phyloP scores from a whole-genome alignment of 75 land plant genomes.

The Sequoia sempervirens region DNA sequence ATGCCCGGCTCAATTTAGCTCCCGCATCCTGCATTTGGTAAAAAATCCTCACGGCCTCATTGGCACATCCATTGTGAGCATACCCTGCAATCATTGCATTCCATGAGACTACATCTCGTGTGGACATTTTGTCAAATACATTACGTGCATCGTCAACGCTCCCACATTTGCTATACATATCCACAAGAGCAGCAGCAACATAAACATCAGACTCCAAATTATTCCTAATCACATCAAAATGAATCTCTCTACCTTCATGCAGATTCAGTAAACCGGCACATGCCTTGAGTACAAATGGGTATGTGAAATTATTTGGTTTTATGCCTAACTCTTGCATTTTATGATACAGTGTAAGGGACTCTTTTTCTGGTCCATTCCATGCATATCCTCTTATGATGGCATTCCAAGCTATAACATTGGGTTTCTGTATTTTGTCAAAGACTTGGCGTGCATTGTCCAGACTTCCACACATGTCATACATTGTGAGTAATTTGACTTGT shows the following conservation, averaged over 20 bases:
- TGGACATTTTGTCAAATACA: constrained; percentile 16
- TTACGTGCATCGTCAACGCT: constrained; percentile 9
- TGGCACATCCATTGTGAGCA: constrained; percentile 7
- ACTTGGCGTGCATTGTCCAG: constrained; percentile 4
- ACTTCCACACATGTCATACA: constrained; percentile 7
- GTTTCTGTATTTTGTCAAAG: constrained; percentile 6
- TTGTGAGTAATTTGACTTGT: constrained; percentile 2
- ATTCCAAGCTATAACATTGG: constrained; percentile 11
- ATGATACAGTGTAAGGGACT: constrained; percentile 11
- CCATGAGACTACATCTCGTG: constrained; percentile 9
- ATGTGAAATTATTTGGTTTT: constrained; percentile 17
- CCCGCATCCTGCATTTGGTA: background rate
- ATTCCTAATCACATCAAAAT: background rate
- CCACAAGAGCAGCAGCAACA: constrained; percentile 14
- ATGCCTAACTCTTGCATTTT: constrained; percentile 12
- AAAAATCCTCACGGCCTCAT: constrained; percentile 9
- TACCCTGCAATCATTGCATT: constrained; percentile 17
- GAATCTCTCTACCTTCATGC: constrained; percentile 9
- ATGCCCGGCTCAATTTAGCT: constrained; percentile 17
- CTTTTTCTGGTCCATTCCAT: constrained; percentile 7
- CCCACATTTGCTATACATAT: constrained; percentile 22
- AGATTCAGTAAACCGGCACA: constrained; percentile 6
- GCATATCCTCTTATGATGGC: constrained; percentile 13
- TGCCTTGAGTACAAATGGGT: constrained; percentile 14
- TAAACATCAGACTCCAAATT: constrained; percentile 5